A percentile compares a stretch with the other conserved stretches of the same genome.
Conservation (phyloP, 2,329 filamentous ascomycete genomes). For the Arthrobotrys sinensis region DNA sequence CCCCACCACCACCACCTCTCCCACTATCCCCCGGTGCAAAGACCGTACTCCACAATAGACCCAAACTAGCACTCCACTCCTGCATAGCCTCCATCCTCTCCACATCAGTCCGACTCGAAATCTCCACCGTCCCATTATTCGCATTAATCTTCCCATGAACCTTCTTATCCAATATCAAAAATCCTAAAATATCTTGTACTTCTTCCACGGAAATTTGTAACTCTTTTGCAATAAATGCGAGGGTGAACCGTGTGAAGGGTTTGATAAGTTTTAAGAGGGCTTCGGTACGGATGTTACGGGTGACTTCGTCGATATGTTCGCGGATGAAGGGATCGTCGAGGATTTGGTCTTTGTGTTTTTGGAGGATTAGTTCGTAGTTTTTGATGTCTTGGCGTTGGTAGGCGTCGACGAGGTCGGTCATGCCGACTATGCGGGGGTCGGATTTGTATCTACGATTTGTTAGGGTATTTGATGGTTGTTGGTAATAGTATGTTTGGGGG, state of each 20-base stretch:
- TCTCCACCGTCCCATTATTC: slow-evolving; percentile 84
- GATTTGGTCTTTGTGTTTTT: slow-evolving; percentile 85
- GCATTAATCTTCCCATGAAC: slow-evolving; percentile 92
- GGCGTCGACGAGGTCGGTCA: slow-evolving; percentile 96
- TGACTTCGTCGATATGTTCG: slow-evolving; percentile 99
- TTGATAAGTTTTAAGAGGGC: slow-evolving; percentile 93
- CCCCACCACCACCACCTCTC: slow-evolving; percentile 59
- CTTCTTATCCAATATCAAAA: slow-evolving; percentile 90
- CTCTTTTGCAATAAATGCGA: slow-evolving; percentile 88
- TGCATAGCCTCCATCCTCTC: slow-evolving; percentile 81
- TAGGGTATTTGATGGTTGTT: slow-evolving; percentile 12
- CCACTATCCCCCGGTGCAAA: slow-evolving; percentile 85
- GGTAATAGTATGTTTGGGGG: not conserved
- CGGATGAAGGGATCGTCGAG: slow-evolving; percentile 95
- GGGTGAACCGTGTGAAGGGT: slow-evolving; percentile 92
- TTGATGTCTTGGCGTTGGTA: slow-evolving; percentile 97
- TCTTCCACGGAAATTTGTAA: slow-evolving; percentile 88
- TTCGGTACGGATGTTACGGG: slow-evolving; percentile 97
- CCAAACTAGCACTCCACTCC: slow-evolving; percentile 80
- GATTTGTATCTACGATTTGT: slow-evolving; percentile 78
- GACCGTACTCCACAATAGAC: slow-evolving; percentile 78
- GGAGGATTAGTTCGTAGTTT: slow-evolving; percentile 87
- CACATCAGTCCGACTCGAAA: slow-evolving; percentile 80
- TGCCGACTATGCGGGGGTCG: slow-evolving; percentile 92
- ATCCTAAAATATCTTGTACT: slow-evolving; percentile 95